phyloP scores from a whole-genome alignment of 129 eudicot species.

The Gnaphalium uliginosum region DNA sequence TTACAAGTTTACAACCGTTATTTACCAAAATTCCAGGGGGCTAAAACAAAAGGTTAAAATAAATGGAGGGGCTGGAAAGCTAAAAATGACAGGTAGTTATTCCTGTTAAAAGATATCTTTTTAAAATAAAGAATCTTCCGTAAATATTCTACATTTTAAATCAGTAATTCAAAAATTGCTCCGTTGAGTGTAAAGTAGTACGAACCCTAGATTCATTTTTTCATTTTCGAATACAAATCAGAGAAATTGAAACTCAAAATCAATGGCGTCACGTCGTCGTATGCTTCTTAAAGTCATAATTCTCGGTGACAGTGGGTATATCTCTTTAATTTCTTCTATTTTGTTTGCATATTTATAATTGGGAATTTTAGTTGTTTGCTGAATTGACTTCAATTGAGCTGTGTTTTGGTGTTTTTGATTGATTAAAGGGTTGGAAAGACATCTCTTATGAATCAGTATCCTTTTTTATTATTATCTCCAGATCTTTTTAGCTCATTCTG shows the following conservation, averaged over 20 bases:
- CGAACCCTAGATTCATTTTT: slow-evolving; percentile 24
- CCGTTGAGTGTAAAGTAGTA: slow-evolving; percentile 17
- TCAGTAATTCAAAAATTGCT: slow-evolving; percentile 6
- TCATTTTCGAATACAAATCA: not conserved
- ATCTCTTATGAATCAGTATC: slow-evolving; percentile 75
- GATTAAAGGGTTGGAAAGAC: slow-evolving; percentile 68
- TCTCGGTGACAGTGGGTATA: slow-evolving; percentile 74
- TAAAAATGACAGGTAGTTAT: slow-evolving; percentile 31
- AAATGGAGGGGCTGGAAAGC: slow-evolving; percentile 1
- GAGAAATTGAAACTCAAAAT: slow-evolving; percentile 23
- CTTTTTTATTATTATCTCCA: slow-evolving; percentile 15
- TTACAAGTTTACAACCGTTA: too few species aligned
- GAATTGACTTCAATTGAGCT: slow-evolving; percentile 20
- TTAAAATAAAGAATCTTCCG: slow-evolving; percentile 11
- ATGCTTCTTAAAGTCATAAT: slow-evolving; percentile 73
- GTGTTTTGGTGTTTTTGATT: slow-evolving; percentile 25
- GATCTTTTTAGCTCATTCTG: not conserved
- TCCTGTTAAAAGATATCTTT: slow-evolving; percentile 15
- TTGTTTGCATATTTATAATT: not conserved
- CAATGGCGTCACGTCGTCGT: slow-evolving; percentile 68
- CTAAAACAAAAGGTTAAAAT: not conserved
- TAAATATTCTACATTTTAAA: slow-evolving; percentile 20
- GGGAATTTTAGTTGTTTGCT: not conserved
- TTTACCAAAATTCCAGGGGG: not conserved
- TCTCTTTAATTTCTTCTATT: not conserved